Evolutionary conservation across 108 stramenopile species (phyloP), one percentile per base, ranked within the genome.

Genomic region (Nannochloropsis salina): DNA sequence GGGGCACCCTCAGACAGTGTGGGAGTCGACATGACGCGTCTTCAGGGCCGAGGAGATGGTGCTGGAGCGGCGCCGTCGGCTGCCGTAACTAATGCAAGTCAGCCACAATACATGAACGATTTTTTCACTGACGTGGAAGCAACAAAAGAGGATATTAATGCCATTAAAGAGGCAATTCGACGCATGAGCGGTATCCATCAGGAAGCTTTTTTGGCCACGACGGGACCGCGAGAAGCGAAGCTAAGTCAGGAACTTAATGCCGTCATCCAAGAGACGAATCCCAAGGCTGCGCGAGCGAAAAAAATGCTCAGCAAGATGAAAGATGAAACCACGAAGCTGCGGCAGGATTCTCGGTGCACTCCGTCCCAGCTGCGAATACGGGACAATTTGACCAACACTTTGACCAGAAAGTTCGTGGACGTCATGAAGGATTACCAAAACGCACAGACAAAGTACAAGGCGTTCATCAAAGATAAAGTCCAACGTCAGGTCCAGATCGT

Each of bases 391-490:
- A 90, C 91, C 41, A 97, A 95, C 87, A 98, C 99, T 2, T 89
- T 97, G 80, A 96, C 96, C 12, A 92, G 95, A 20, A 98, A 98
- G 84, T 99, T 99, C 86, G 95, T 98, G 81, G 97, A 98, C 89
- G 97, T 97, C 85, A 96, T 97, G 94, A 97, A 98, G 91, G 86
- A 91, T 44, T 99, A 98, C 90, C 98, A 99, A 89, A 89, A 89
- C n/a, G 92, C 96, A 2, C 98, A 99, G 90, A 95, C 95, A 92
- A 89, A 95, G 86, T 99, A 97, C 89, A 99, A 99, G 89, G 94
- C 94, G 9, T 95, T 95, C 84, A 94, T 99, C 42, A 95, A 97
- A 85, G 93, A 94, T 40, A 99, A 98, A 91, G 95, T 96, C 9
- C 93, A 93, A 80, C 93, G 98, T 20, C 97, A 97, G 84, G 94